Percentiles rank a stretch among this genome's conserved stretches.
These are phyloP conservation scores for Teratosphaeria pseudoeucalypti DNA, from an alignment of 2,329 filamentous ascomycete genomes.

Conservation along the genomic window DNA sequence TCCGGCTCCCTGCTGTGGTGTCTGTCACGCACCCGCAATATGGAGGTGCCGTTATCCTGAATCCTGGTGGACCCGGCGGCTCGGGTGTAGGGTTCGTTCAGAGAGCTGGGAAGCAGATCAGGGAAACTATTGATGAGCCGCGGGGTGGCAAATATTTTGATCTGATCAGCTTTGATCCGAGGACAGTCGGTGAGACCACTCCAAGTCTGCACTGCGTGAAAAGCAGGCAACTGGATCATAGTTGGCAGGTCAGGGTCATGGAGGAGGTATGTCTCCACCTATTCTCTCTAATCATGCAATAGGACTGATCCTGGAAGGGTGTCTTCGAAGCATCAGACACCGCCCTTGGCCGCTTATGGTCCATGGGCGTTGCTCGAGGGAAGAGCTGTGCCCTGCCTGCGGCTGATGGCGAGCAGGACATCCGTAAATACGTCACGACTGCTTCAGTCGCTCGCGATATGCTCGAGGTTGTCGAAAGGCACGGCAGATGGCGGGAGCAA, in stretches of 20 bases:
- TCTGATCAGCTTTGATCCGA: slow-evolving; percentile 36
- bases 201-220: neutral
- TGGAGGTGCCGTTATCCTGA: slow-evolving; percentile 32
- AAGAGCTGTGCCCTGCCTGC: slow-evolving; percentile 16
- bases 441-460: slow-evolving; percentile 40
- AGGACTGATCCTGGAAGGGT: slow-evolving; percentile 12
- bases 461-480: slow-evolving; percentile 37
- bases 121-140: slow-evolving; percentile 7
- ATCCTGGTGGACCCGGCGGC: slow-evolving; percentile 36
- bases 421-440: slow-evolving; percentile 35
- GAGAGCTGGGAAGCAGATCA: slow-evolving; percentile 10
- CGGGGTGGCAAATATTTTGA: slow-evolving; percentile 30
- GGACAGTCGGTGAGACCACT: slow-evolving; percentile 16
- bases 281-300: neutral
- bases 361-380: slow-evolving; percentile 27
- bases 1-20: slow-evolving; percentile 36
- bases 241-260: slow-evolving; percentile 27
- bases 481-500: slow-evolving; percentile 24
- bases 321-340: slow-evolving; percentile 27
- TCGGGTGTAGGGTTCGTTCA: slow-evolving; percentile 27
- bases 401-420: slow-evolving; percentile 23
- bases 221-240: slow-evolving; percentile 18
- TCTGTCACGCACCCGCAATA: slow-evolving; percentile 30
- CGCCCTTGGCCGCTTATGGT: slow-evolving; percentile 32
- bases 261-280: slow-evolving; percentile 14